Conservation (phyloP, 192 early-diverging fungal species). For the Oehlia diaphana region DNA sequence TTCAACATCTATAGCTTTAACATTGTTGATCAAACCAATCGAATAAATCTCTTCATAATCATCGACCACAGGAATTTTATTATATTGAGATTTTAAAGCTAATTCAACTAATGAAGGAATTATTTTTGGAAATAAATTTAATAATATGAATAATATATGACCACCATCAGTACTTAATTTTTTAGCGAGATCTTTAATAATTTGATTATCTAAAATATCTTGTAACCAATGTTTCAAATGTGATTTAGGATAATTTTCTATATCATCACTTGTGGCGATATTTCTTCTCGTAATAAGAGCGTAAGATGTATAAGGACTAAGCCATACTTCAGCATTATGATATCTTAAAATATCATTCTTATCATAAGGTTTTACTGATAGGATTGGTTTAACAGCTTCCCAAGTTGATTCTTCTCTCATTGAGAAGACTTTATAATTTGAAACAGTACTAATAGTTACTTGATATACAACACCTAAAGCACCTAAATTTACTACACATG, state of each 20-base stretch:
- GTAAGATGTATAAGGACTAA: conserved; percentile 9
- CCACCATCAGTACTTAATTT: neutral
- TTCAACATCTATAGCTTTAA: conserved; percentile 1
- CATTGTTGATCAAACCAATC: neutral
- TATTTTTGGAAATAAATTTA: neutral
- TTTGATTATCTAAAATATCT: neutral
- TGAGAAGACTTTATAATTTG: neutral
- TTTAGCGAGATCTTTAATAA: neutral
- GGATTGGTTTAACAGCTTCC: neutral
- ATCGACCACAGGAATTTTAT: neutral
- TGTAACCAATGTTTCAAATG: neutral
- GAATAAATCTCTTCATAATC: conserved; percentile 2
- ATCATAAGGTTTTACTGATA: neutral
- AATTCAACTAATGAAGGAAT: neutral
- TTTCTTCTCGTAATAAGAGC: neutral
- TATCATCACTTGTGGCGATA: conserved; percentile 2
- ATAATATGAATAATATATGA: neutral
- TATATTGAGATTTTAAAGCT: conserved; percentile 1
- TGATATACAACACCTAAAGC: neutral
- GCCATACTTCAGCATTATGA: conserved; percentile 3
- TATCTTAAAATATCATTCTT: neutral
- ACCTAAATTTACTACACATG: neutral
- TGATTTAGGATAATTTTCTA: neutral
- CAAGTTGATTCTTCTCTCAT: conserved; percentile 16
- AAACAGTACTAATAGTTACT: neutral